These are phyloP conservation scores for Hyaloperonospora arabidopsidis DNA, from an alignment of 352 stramenopile species.

Conservation along the genomic window DNA sequence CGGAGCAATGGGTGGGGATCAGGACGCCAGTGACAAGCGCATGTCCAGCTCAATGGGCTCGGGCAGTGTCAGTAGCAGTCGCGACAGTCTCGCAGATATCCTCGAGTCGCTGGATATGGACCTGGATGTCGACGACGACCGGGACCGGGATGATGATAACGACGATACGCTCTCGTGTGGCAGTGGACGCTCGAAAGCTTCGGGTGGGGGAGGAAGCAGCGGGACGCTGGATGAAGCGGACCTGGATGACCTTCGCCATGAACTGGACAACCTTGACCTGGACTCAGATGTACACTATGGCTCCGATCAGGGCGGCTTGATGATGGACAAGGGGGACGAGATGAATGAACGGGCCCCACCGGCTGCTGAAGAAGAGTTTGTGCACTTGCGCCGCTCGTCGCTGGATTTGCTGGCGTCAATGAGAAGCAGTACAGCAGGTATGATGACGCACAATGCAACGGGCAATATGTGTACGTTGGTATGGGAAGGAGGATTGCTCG, in stretches of 20 bases:
- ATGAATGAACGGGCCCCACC: constrained; percentile 48
- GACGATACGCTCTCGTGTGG: constrained; percentile 35
- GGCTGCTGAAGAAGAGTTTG: constrained; percentile 51
- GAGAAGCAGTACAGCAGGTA: constrained; percentile 48
- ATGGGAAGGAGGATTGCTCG: constrained; percentile 76
- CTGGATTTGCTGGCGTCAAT: constrained; percentile 67
- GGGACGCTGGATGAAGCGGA: constrained; percentile 55
- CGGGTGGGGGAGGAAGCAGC: constrained; percentile 37
- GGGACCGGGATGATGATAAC: constrained; percentile 39
- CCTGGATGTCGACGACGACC: constrained; percentile 27
- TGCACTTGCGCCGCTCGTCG: constrained; percentile 57
- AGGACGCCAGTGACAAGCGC: background rate
- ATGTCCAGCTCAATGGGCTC: constrained; percentile 7
- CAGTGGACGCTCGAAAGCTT: constrained; percentile 20
- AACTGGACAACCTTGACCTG: constrained; percentile 35
- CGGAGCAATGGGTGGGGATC: background rate
- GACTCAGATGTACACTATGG: constrained; percentile 18
- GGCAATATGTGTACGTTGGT: constrained; percentile 74
- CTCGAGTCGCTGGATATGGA: constrained; percentile 83
- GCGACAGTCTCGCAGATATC: constrained; percentile 75
- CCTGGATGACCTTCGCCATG: constrained; percentile 37
- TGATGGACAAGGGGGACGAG: background rate
- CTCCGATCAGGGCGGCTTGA: constrained; percentile 15
- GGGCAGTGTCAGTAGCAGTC: constrained; percentile 28
- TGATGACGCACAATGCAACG: constrained; percentile 35